phyloP scores from a whole-genome alignment of 2,329 filamentous ascomycete genomes.

The Dothidotthia symphoricarpi region DNA sequence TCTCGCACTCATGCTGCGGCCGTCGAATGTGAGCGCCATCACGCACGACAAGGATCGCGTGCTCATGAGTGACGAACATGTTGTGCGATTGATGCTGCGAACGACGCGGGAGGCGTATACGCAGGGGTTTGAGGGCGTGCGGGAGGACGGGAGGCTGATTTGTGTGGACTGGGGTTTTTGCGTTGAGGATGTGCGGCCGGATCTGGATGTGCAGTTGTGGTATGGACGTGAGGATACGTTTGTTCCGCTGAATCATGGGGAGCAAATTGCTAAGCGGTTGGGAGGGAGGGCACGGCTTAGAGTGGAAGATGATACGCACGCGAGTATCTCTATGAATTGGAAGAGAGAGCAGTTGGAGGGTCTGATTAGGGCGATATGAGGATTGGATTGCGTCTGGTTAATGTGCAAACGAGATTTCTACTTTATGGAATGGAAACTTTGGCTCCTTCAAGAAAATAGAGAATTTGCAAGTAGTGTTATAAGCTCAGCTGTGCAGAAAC shows the following conservation, averaged over 20 bases:
- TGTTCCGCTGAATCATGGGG: slow-evolving; percentile 38
- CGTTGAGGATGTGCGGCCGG: slow-evolving; percentile 37
- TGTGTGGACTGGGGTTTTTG: slow-evolving; percentile 35
- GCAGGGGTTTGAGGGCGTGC: slow-evolving; percentile 33
- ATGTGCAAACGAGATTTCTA: no score
- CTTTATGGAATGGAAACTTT: no score
- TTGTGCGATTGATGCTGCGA: slow-evolving; percentile 20
- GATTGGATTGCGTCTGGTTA: no score
- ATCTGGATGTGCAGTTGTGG: slow-evolving; percentile 41
- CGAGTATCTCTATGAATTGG: slow-evolving; percentile 18
- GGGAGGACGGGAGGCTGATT: slow-evolving; percentile 32
- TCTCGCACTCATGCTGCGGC: slow-evolving; percentile 1
- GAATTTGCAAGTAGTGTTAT: no score
- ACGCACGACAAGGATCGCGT: slow-evolving; percentile 25
- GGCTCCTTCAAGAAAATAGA: no score
- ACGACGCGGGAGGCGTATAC: slow-evolving; percentile 23
- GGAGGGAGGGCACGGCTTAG: slow-evolving; percentile 30
- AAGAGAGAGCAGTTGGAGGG: slow-evolving; percentile 20
- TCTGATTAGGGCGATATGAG: no score
- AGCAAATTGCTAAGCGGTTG: slow-evolving; percentile 31
- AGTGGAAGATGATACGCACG: slow-evolving; percentile 40
- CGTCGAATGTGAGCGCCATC: no score
- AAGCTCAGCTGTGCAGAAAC: no score
- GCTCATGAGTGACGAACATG: slow-evolving; percentile 22
- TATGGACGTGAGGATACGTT: slow-evolving; percentile 36